A percentile compares a stretch with the other conserved stretches of the same genome.
These are phyloP conservation scores for Trichoderma aggressivum DNA, from an alignment of 2,329 filamentous ascomycete genomes.

Conservation along the genomic window DNA sequence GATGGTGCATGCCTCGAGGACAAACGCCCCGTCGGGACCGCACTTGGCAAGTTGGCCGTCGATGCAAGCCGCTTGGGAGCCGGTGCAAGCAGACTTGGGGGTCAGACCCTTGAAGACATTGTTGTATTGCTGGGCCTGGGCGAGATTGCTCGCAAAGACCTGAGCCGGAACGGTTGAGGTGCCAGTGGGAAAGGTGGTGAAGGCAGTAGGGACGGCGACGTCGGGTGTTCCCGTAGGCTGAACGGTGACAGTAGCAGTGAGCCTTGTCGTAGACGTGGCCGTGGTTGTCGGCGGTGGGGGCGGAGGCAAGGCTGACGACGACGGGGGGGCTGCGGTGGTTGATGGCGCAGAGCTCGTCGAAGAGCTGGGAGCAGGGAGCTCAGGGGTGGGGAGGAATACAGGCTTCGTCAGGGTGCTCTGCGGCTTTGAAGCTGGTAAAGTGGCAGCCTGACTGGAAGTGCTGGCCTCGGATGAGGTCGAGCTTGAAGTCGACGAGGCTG, in stretches of 20 bases:
- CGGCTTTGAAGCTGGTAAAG: background rate
- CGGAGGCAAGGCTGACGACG: background rate
- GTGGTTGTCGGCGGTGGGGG: background rate
- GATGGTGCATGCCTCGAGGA: slow-evolving; percentile 37
- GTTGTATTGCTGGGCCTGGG: slow-evolving; percentile 46
- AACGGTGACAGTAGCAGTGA: slow-evolving; percentile 21
- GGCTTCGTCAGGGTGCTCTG: background rate
- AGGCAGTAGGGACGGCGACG: slow-evolving; percentile 41
- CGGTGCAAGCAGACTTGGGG: slow-evolving; percentile 44
- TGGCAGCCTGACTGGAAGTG: background rate
- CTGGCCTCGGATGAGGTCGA: background rate
- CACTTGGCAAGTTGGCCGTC: slow-evolving; percentile 49
- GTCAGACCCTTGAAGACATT: slow-evolving; percentile 43
- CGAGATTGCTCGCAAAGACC: slow-evolving; percentile 45
- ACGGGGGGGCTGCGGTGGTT: background rate
- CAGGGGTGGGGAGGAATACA: background rate
- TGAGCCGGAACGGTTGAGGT: slow-evolving; percentile 41
- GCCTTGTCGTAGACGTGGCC: slow-evolving; percentile 19
- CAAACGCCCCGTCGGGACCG: slow-evolving; percentile 38
- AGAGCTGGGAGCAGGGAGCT: background rate
- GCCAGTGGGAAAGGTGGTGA: slow-evolving; percentile 33
- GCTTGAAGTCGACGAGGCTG: background rate
- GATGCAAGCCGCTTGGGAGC: slow-evolving; percentile 52
- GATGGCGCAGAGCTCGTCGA: background rate
- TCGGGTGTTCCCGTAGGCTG: slow-evolving; percentile 38